A percentile compares a stretch with the other conserved stretches of the same genome.
Conservation (phyloP, 2,329 filamentous ascomycete species). For the Fusarium acutatum region DNA sequence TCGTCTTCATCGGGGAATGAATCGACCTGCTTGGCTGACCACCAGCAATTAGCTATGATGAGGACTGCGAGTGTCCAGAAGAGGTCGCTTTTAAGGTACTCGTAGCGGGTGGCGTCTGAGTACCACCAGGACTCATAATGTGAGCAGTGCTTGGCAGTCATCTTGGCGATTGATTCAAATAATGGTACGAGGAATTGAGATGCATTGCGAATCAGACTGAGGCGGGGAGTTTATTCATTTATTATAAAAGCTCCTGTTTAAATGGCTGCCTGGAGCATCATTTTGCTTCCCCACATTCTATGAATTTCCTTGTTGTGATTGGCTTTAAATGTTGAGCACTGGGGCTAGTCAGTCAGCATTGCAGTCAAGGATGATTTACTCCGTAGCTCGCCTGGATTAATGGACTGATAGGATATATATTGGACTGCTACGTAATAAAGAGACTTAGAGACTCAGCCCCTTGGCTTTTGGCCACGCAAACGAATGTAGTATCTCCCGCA, state of each 20-base stretch:
- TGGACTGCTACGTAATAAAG: not conserved
- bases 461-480: fast-evolving
- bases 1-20: not conserved
- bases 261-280: constrained; percentile 4
- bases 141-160: not conserved
- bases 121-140: constrained; percentile 11
- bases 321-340: not conserved
- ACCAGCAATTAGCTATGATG: constrained; percentile 14
- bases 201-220: not conserved
- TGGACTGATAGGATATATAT: not conserved
- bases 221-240: not conserved
- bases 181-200: not conserved
- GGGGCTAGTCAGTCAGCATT: not conserved
- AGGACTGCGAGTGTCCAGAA: constrained; percentile 22
- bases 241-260: not conserved
- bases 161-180: not conserved
- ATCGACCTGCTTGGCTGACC: constrained; percentile 7
- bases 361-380: too few relatives aligned
- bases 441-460: not conserved
- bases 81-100: constrained; percentile 20
- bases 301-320: not conserved
- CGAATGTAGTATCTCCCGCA: not conserved
- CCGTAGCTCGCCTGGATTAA: too few relatives aligned
- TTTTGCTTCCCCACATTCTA: not conserved
- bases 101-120: constrained; percentile 11